phyloP scores from a whole-genome alignment of 1,284 basidiomycete genomes.

The Pterulicium gracile region DNA sequence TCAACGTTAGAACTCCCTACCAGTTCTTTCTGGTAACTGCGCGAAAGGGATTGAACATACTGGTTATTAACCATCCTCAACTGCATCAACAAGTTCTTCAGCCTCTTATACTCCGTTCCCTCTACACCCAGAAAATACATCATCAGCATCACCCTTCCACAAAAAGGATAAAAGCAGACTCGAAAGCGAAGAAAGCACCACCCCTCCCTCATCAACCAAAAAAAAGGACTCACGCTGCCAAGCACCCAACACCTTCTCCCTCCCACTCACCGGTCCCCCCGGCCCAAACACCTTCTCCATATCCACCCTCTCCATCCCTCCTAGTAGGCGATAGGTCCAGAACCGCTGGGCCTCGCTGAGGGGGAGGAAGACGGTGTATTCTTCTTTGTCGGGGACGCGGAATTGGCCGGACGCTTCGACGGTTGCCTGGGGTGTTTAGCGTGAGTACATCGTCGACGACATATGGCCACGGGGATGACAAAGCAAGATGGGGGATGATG shows the following conservation, averaged over 20 bases:
- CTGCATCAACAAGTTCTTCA: conserved; percentile 52
- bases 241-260: conserved; percentile 27
- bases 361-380: conserved; percentile 44
- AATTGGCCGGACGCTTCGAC: conserved; percentile 31
- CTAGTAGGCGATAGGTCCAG: conserved; percentile 48
- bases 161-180: conserved; percentile 4
- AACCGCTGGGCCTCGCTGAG: conserved; percentile 50
- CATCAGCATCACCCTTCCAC: neutral
- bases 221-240: conserved; percentile 17
- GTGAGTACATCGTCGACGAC: too few species aligned
- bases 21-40: too few species aligned
- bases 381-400: conserved; percentile 43
- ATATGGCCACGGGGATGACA: too few species aligned
- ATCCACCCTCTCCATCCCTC: conserved; percentile 35
- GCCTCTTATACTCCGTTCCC: conserved; percentile 34
- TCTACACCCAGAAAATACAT: neutral
- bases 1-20: neutral
- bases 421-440: too few species aligned
- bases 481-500: too few species aligned
- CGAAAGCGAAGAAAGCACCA: too few species aligned
- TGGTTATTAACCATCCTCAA: conserved; percentile 48
- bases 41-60: conserved; percentile 19
- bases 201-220: too few species aligned
- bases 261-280: conserved; percentile 19
- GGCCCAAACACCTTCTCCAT: conserved; percentile 36